Evolutionary conservation across 2,329 filamentous ascomycete species (phyloP).

Genomic region (Aureobasidium melanogenum): DNA sequence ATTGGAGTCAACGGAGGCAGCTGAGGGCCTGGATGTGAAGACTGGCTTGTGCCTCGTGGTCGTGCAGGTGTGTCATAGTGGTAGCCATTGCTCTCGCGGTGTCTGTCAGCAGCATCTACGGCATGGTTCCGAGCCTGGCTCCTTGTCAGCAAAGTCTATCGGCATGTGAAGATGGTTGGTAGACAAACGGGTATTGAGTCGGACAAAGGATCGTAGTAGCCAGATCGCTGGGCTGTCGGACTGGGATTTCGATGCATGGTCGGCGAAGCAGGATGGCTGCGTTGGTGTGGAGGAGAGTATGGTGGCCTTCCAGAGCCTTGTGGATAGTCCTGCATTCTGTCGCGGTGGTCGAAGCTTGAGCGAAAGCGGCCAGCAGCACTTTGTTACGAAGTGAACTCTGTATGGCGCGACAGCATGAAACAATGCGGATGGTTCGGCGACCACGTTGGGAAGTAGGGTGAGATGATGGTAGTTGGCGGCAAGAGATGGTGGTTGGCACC

Average conservation of each 20-base stretch:
- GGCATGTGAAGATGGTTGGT: background rate
- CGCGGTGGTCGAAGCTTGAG: background rate
- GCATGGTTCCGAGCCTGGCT: slow-evolving; percentile 10
- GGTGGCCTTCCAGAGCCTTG: slow-evolving; percentile 14
- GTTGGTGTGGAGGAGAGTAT: slow-evolving; percentile 21
- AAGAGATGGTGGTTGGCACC: background rate
- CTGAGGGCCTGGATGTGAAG: slow-evolving; percentile 7
- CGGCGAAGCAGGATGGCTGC: slow-evolving; percentile 29
- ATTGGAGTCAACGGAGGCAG: slow-evolving; percentile 6
- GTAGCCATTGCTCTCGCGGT: slow-evolving; percentile 12
- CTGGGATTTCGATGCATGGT: slow-evolving; percentile 27
- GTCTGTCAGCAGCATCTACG: slow-evolving; percentile 14
- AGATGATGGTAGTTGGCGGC: background rate
- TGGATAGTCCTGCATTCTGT: slow-evolving; percentile 1
- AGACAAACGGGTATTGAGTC: slow-evolving; percentile 28
- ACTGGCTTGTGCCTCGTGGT: slow-evolving; percentile 6
- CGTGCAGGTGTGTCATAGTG: slow-evolving; percentile 10
- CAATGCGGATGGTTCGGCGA: background rate
- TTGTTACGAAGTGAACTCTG: background rate
- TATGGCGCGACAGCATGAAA: slow-evolving; percentile 5
- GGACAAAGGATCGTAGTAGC: slow-evolving; percentile 43
- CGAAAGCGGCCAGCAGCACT: background rate
- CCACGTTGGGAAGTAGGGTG: background rate
- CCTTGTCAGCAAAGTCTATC: slow-evolving; percentile 13
- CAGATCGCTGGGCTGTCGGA: slow-evolving; percentile 25